phyloP scores from a whole-genome alignment of 2,329 filamentous ascomycete genomes.

The Neofusicoccum kwambonambiense region DNA sequence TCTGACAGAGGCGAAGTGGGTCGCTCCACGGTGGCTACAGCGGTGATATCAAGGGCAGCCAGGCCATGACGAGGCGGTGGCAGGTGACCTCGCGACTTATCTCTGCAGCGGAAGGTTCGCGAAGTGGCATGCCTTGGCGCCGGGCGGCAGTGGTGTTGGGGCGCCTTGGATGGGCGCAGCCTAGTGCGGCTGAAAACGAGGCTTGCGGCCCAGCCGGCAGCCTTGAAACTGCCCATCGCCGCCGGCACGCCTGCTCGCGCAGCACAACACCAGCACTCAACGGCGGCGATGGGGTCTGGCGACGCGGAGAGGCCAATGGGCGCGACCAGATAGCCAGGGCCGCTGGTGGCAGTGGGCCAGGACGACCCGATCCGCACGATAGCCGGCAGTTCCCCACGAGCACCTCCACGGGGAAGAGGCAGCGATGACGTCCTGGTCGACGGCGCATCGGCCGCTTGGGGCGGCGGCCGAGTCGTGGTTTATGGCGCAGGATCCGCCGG shows the following conservation, averaged over 20 bases:
- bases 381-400: background rate
- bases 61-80: background rate
- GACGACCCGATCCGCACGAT: background rate
- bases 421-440: background rate
- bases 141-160: background rate
- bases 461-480: background rate
- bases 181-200: slow-evolving; percentile 1
- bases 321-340: background rate
- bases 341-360: background rate
- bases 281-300: background rate
- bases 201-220: background rate
- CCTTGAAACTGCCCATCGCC: background rate
- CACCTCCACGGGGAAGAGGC: background rate
- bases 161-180: background rate
- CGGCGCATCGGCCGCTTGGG: background rate
- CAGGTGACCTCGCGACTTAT: background rate
- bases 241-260: background rate
- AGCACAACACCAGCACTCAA: background rate
- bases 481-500: background rate
- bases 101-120: background rate
- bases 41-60: background rate
- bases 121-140: background rate
- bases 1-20: background rate
- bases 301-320: background rate
- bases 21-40: background rate